These are phyloP conservation scores for Botrytis galanthina DNA, from an alignment of 2,329 filamentous ascomycete species.

Conservation along the genomic window DNA sequence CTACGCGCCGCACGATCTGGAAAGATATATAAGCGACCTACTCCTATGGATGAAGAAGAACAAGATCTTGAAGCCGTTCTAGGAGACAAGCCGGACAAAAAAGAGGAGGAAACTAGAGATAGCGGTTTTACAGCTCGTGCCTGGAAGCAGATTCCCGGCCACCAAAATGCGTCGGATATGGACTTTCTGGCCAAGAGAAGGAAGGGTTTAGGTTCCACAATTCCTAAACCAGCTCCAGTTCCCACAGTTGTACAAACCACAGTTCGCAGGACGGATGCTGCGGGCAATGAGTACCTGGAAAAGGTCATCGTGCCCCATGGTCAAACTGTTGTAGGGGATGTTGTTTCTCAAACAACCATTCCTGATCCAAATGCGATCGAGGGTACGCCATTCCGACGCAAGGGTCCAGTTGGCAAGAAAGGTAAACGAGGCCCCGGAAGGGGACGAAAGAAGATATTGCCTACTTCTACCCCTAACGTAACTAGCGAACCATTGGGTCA, in stretches of 20 bases:
- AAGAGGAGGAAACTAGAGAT: constrained; percentile 50
- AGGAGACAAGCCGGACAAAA: constrained; percentile 56
- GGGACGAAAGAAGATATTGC: constrained; percentile 63
- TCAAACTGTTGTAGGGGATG: constrained; percentile 76
- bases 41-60: constrained; percentile 60
- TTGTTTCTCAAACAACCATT: constrained; percentile 62
- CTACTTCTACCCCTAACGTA: constrained; percentile 24
- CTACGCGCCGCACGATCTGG: constrained; percentile 78
- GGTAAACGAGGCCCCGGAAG: constrained; percentile 78
- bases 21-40: constrained; percentile 69
- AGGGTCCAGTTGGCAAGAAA: constrained; percentile 58
- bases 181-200: constrained; percentile 61
- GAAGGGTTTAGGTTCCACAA: constrained; percentile 58
- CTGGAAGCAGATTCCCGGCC: constrained; percentile 62
- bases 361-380: constrained; percentile 56
- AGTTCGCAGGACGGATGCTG: constrained; percentile 73
- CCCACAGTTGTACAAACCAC: constrained; percentile 73
- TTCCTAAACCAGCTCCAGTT: constrained; percentile 47
- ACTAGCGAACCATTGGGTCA: constrained; percentile 28
- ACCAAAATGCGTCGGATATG: constrained; percentile 51
- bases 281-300: constrained; percentile 79
- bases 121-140: constrained; percentile 55
- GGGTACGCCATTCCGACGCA: constrained; percentile 55
- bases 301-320: constrained; percentile 80
- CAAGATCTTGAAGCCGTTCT: constrained; percentile 47